A percentile compares a stretch with the other conserved stretches of the same genome.
These are phyloP conservation scores for Neofusicoccum ribis DNA, from an alignment of 2,329 filamentous ascomycete species.

Conservation along the genomic window DNA sequence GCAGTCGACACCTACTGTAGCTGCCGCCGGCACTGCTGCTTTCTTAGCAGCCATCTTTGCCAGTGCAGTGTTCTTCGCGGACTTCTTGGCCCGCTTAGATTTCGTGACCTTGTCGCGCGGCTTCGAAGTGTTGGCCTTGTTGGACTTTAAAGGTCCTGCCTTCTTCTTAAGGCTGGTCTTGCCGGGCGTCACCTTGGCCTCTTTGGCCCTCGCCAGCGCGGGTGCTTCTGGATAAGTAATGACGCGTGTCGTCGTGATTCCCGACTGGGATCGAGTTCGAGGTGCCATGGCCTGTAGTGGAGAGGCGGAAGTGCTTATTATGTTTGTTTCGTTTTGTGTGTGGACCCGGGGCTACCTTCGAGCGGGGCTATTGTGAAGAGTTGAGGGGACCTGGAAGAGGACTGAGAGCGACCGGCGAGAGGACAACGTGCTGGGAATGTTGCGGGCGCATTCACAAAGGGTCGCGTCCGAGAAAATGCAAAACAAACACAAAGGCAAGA, in stretches of 20 bases:
- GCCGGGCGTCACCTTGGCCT: constrained; percentile 31
- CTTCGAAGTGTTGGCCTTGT: constrained; percentile 40
- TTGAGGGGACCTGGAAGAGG: no score
- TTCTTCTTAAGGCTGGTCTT: constrained; percentile 34
- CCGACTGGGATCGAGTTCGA: constrained; percentile 50
- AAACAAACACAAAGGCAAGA: background rate
- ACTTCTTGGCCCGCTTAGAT: constrained; percentile 19
- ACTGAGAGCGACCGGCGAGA: no score
- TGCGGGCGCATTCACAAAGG: background rate
- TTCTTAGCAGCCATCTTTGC: background rate
- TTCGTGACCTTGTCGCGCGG: constrained; percentile 33
- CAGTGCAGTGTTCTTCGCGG: no score
- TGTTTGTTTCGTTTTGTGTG: background rate
- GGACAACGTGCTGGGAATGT: background rate
- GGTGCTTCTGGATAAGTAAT: constrained; percentile 49
- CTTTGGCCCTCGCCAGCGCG: constrained; percentile 24
- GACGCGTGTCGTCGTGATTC: constrained; percentile 56
- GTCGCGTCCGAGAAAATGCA: background rate
- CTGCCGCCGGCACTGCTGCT: no score
- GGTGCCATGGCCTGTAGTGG: background rate
- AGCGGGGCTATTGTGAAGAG: no score
- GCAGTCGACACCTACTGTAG: no score
- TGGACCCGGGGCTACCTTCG: background rate
- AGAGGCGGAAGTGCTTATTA: background rate
- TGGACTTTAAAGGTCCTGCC: constrained; percentile 32